phyloP scores from a whole-genome alignment of 495 filamentous ascomycete genomes.

The Venustampulla echinocandica region DNA sequence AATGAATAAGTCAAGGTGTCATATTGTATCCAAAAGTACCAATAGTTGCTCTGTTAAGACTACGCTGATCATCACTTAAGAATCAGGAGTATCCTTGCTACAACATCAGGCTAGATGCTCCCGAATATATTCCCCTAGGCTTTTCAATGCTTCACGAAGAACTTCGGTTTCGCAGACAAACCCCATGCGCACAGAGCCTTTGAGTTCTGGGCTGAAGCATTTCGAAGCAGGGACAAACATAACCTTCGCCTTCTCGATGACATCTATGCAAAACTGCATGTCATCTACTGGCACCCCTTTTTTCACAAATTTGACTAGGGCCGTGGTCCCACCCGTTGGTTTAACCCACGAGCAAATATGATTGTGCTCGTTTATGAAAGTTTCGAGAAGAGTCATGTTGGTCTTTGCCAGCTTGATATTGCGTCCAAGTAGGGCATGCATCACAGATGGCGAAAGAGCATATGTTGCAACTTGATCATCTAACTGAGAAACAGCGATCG shows the following conservation, averaged over 20 bases:
- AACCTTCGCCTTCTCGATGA: conserved; percentile 65
- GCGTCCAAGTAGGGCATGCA: conserved; percentile 57
- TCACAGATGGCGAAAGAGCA: conserved; percentile 53
- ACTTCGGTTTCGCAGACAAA: conserved; percentile 68
- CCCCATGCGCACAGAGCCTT: conserved; percentile 72
- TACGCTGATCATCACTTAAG: no score
- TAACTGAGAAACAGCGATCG: conserved; percentile 74
- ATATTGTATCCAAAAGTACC: no score
- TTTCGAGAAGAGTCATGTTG: conserved; percentile 60
- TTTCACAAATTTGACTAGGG: conserved; percentile 63
- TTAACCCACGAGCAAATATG: conserved; percentile 60
- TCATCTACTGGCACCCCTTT: conserved; percentile 63
- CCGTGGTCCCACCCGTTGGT: conserved; percentile 77
- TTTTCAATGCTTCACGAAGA: conserved; percentile 56
- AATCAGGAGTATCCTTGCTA: no score
- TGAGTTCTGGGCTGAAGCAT: conserved; percentile 69
- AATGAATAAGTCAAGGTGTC: no score
- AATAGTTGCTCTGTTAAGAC: no score
- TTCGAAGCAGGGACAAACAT: conserved; percentile 67
- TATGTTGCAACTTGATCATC: conserved; percentile 74
- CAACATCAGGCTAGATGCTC: conserved; percentile 26
- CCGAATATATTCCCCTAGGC: conserved; percentile 53
- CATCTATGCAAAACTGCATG: conserved; percentile 57
- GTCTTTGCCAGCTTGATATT: conserved; percentile 64
- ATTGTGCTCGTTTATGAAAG: conserved; percentile 56